phyloP scores from a whole-genome alignment of 441 rosid species.

The Pelargonium citronellum region DNA sequence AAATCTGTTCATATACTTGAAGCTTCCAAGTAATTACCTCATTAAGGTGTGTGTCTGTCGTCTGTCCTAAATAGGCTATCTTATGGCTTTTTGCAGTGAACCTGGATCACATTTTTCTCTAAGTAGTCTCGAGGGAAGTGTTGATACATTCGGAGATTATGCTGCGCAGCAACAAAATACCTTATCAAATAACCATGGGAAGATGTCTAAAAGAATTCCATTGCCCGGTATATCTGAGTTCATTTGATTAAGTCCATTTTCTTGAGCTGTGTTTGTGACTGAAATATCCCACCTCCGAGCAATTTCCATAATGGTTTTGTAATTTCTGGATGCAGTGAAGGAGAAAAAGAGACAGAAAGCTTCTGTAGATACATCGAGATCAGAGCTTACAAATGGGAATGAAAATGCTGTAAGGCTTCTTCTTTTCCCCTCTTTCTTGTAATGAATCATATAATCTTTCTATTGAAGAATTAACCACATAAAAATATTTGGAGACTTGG shows the following conservation, averaged over 20 bases:
- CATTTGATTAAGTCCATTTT: conserved; percentile 9
- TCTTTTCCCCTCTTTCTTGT: not conserved
- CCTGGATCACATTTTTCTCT: conserved; percentile 21
- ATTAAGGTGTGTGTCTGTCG: not conserved
- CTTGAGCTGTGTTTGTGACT: not conserved
- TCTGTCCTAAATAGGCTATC: not conserved
- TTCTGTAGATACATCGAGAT: conserved; percentile 21
- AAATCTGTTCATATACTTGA: not conserved
- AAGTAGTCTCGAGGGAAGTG: conserved; percentile 27
- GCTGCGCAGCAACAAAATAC: conserved; percentile 23
- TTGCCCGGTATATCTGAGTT: conserved; percentile 35
- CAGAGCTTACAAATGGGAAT: conserved; percentile 26
- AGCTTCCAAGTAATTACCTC: not conserved
- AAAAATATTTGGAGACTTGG: not conserved
- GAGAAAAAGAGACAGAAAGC: conserved; percentile 26
- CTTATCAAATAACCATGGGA: conserved; percentile 27
- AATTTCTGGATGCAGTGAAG: conserved; percentile 34
- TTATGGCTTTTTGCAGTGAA: not conserved
- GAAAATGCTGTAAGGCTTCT: conserved; percentile 31
- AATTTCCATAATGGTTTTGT: not conserved
- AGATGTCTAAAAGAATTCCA: conserved; percentile 21
- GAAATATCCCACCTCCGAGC: not conserved
- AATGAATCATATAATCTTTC: not conserved
- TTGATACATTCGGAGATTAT: conserved; percentile 23
- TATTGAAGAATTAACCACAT: not conserved